Percentiles rank a stretch among this genome's conserved stretches.
phyloP scores from a whole-genome alignment of 495 filamentous ascomycete genomes.

The Rostrohypoxylon terebratum region DNA sequence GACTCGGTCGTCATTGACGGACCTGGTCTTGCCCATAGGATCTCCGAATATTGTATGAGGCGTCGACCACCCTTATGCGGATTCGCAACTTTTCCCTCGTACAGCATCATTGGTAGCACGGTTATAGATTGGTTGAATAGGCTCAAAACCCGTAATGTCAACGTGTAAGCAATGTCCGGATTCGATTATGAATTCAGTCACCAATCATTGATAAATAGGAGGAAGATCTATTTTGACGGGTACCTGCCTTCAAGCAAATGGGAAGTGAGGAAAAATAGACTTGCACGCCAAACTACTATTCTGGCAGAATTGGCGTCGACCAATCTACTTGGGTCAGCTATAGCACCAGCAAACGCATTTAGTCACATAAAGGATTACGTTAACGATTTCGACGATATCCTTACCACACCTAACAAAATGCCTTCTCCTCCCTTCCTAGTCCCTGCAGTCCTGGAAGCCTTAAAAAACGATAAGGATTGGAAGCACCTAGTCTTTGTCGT shows the following conservation, averaged over 20 bases:
- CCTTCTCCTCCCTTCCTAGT: conserved; percentile 75
- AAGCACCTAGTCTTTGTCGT: conserved; percentile 65
- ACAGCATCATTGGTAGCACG: conserved; percentile 68
- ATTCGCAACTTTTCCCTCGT: conserved; percentile 68
- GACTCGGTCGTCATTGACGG: conserved; percentile 75
- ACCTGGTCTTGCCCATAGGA: conserved; percentile 77
- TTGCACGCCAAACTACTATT: conserved; percentile 55
- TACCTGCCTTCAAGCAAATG: conserved; percentile 72
- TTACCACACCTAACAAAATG: conserved; percentile 42
- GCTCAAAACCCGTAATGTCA: conserved; percentile 62
- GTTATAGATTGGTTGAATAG: conserved; percentile 71
- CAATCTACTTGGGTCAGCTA: conserved; percentile 42
- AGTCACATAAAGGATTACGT: conserved; percentile 14
- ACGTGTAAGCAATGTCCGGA: conserved; percentile 64
- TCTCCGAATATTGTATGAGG: conserved; percentile 67
- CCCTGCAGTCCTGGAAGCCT: conserved; percentile 72
- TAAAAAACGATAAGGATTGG: conserved; percentile 60
- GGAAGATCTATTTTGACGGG: conserved; percentile 82
- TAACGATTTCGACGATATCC: conserved; percentile 2
- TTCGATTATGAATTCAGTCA: background rate
- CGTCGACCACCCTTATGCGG: conserved; percentile 48
- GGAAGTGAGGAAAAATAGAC: conserved; percentile 62
- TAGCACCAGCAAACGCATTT: conserved; percentile 29
- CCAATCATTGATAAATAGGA: conserved; percentile 53
- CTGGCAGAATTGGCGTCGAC: conserved; percentile 57